Percentiles rank a stretch among this genome's conserved stretches.
Evolutionary conservation across 805 yeast species (phyloP).

Genomic region (Ogataea methanolica): DNA sequence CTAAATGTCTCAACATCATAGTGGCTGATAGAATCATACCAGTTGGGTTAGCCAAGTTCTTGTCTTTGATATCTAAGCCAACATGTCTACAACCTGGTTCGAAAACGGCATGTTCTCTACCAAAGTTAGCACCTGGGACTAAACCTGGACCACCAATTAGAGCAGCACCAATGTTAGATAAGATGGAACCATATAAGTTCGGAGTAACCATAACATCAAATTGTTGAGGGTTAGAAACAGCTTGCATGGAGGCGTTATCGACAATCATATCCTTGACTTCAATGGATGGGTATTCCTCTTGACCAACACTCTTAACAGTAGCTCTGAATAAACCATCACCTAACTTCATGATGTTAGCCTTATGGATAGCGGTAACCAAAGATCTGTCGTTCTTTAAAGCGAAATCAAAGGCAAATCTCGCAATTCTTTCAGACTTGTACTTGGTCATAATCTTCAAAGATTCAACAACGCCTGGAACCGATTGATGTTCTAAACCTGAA

Average conservation of each 20-base stretch:
- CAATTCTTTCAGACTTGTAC: constrained; percentile 93
- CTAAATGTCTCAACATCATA: constrained; percentile 92
- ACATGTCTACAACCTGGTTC: constrained; percentile 99
- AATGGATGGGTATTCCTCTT: constrained; percentile 79
- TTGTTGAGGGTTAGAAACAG: constrained; percentile 96
- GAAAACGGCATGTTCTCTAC: constrained; percentile 95
- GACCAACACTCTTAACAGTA: constrained; percentile 84
- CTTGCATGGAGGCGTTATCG: constrained; percentile 99
- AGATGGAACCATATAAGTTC: constrained; percentile 94
- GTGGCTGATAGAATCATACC: constrained; percentile 92
- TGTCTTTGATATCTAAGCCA: constrained; percentile 93
- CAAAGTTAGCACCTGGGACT: constrained; percentile 97
- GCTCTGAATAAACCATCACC: constrained; percentile 97
- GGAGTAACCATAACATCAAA: constrained; percentile 98
- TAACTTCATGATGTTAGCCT: constrained; percentile 98
- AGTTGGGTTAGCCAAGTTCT: constrained; percentile 95
- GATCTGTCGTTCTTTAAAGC: constrained; percentile 90
- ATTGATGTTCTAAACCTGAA: constrained; percentile 96
- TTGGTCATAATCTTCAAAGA: constrained; percentile 92
- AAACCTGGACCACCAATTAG: constrained; percentile 97
- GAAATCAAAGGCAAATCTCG: constrained; percentile 94
- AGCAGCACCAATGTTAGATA: constrained; percentile 98
- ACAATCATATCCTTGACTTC: constrained; percentile 90
- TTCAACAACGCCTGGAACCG: constrained; percentile 97
- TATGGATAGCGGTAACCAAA: constrained; percentile 94